These are phyloP conservation scores for Auriculariales sp. DNA, from an alignment of 768 basidiomycete species.

Conservation along the genomic window DNA sequence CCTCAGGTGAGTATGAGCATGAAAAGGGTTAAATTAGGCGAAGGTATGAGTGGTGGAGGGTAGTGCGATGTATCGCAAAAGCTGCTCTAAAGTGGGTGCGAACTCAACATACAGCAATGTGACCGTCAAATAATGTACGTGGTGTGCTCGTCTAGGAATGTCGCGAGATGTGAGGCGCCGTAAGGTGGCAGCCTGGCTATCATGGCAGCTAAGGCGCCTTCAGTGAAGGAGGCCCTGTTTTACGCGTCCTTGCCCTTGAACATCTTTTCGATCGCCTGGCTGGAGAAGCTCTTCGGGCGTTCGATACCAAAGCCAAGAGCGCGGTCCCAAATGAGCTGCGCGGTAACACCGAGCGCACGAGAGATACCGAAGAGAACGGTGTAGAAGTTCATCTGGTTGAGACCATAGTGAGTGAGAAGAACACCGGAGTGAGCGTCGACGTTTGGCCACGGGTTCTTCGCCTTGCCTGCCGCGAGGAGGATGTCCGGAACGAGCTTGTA, in stretches of 20 bases:
- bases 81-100: too few species aligned
- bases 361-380: slow-evolving; percentile 95
- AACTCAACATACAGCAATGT: too few species aligned
- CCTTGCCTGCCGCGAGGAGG: slow-evolving; percentile 81
- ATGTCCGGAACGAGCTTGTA: slow-evolving; percentile 83
- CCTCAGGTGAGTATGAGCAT: too few species aligned
- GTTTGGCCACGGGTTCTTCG: slow-evolving; percentile 93
- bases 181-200: too few species aligned
- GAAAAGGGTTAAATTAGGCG: too few species aligned
- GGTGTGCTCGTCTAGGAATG: too few species aligned
- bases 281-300: slow-evolving; percentile 85
- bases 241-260: slow-evolving; percentile 50
- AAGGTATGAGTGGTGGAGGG: too few species aligned
- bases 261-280: slow-evolving; percentile 61
- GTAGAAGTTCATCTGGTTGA: slow-evolving; percentile 89
- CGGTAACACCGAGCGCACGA: slow-evolving; percentile 81
- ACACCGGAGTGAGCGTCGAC: slow-evolving; percentile 95
- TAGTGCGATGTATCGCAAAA: too few species aligned
- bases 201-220: too few species aligned
- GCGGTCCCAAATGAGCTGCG: slow-evolving; percentile 88
- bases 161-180: too few species aligned
- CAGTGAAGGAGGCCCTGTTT: background rate
- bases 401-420: slow-evolving; percentile 67
- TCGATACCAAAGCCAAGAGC: slow-evolving; percentile 78
- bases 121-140: too few species aligned